Percentiles rank a stretch among this genome's conserved stretches.
Evolutionary conservation across 768 basidiomycete genomes (phyloP).

Genomic region (Neoboletus subvelutipes): DNA sequence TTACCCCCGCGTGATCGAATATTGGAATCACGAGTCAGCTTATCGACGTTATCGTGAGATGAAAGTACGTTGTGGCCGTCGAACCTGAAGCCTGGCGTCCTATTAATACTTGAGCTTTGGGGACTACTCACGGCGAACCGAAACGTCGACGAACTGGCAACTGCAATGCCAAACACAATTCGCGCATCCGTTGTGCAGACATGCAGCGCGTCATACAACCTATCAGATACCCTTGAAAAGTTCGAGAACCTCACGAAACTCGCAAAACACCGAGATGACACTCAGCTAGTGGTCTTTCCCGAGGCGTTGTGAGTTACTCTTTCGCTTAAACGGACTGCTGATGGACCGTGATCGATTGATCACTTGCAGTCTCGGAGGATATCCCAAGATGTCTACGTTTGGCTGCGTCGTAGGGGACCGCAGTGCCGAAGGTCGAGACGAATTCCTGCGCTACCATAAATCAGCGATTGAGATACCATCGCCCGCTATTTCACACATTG

Average conservation of each 20-base stretch:
- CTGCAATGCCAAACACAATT: slow-evolving; percentile 35
- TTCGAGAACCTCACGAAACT: slow-evolving; percentile 45
- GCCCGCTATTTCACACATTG: slow-evolving; percentile 45
- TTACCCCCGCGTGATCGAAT: slow-evolving; percentile 1
- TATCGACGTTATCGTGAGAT: slow-evolving; percentile 6
- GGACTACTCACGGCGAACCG: not conserved
- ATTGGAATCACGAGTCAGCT: not conserved
- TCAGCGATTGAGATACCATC: slow-evolving; percentile 61
- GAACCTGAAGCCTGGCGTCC: not conserved
- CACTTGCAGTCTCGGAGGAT: slow-evolving; percentile 54
- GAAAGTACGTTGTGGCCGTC: not conserved
- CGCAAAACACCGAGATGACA: slow-evolving; percentile 46
- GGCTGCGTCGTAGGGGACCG: slow-evolving; percentile 49
- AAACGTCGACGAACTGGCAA: not conserved
- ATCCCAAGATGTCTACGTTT: slow-evolving; percentile 54
- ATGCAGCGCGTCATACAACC: slow-evolving; percentile 45
- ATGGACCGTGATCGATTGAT: not conserved
- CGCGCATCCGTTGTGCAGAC: slow-evolving; percentile 55
- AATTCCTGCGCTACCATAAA: slow-evolving; percentile 52
- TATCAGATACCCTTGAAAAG: slow-evolving; percentile 48
- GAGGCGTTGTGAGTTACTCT: slow-evolving; percentile 50
- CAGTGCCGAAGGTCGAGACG: slow-evolving; percentile 50
- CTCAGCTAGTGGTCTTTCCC: slow-evolving; percentile 54
- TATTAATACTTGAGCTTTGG: not conserved
- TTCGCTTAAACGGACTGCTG: not conserved